Conservation (phyloP, 768 basidiomycete genomes). For the Cubamyces lactineus region DNA sequence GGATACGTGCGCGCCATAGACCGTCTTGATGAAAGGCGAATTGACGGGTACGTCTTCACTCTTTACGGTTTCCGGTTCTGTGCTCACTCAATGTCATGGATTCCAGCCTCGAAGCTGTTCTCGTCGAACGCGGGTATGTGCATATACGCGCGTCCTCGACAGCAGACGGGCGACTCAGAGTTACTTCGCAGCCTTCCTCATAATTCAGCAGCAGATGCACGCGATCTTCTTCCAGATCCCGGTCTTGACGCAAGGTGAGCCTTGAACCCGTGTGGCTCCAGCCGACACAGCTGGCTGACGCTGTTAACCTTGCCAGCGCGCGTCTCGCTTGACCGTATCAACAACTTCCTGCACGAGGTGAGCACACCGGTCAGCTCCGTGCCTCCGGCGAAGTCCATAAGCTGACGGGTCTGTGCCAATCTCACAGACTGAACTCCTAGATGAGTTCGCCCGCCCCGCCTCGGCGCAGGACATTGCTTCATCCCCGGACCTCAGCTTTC, state of each 20-base stretch:
- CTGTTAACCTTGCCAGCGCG: slow-evolving; percentile 55
- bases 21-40: slow-evolving; percentile 41
- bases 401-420: background rate
- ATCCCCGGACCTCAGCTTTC: too few species aligned
- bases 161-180: slow-evolving; percentile 52
- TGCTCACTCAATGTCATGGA: background rate
- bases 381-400: background rate
- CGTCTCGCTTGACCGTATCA: slow-evolving; percentile 65
- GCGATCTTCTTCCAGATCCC: slow-evolving; percentile 37
- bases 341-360: slow-evolving; percentile 48
- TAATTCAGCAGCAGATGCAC: slow-evolving; percentile 54
- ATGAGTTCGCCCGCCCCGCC: slow-evolving; percentile 37
- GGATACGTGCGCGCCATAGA: slow-evolving; percentile 25
- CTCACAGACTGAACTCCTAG: slow-evolving; percentile 51
- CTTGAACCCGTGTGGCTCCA: too few species aligned
- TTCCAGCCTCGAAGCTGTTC: slow-evolving; percentile 39
- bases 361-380: background rate
- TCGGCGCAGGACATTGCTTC: too few species aligned
- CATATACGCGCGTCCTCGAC: slow-evolving; percentile 32
- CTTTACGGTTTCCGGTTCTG: too few species aligned
- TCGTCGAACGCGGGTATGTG: slow-evolving; percentile 36
- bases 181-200: slow-evolving; percentile 53
- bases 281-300: too few species aligned
- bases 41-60: slow-evolving; percentile 39
- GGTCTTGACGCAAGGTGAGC: slow-evolving; percentile 27